These are phyloP conservation scores for Ophiostoma australiae DNA, from an alignment of 2,329 filamentous ascomycete species.

Conservation along the genomic window DNA sequence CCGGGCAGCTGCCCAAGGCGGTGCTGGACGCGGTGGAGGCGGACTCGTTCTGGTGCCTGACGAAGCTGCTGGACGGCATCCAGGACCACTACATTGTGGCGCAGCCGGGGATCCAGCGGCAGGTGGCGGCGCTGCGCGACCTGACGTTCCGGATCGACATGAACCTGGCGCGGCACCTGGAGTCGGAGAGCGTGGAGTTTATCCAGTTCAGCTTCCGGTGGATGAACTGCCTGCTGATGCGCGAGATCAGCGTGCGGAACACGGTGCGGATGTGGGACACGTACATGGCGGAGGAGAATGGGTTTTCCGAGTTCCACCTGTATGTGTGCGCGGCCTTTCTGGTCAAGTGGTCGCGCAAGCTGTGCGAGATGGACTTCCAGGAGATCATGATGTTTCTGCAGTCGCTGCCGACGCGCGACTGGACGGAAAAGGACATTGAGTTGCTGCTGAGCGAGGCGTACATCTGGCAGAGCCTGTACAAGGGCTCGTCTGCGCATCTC, in stretches of 20 bases:
- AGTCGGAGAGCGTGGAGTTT: slow-evolving; percentile 89
- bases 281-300: slow-evolving; percentile 96
- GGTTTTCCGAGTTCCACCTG: slow-evolving; percentile 95
- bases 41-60: slow-evolving; percentile 97
- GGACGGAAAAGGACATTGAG: slow-evolving; percentile 98
- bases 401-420: slow-evolving; percentile 82
- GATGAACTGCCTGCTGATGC: slow-evolving; percentile 99
- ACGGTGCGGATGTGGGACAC: slow-evolving; percentile 99
- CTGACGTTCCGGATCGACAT: slow-evolving; percentile 86
- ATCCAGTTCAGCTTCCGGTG: slow-evolving; percentile 99
- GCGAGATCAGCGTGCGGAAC: slow-evolving; percentile 92
- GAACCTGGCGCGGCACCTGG: slow-evolving; percentile 77
- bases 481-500: slow-evolving; percentile 87
- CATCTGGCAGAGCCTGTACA: slow-evolving; percentile 97
- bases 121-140: slow-evolving; percentile 83
- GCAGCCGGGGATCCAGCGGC: slow-evolving; percentile 91
- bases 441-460: slow-evolving; percentile 92
- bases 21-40: slow-evolving; percentile 96
- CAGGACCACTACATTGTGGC: slow-evolving; percentile 99
- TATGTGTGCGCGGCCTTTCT: slow-evolving; percentile 98
- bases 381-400: slow-evolving; percentile 99
- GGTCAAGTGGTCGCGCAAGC: slow-evolving; percentile 94
- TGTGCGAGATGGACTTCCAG: slow-evolving; percentile 96
- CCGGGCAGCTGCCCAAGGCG: slow-evolving; percentile 81
- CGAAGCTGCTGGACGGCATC: slow-evolving; percentile 95